phyloP scores from a whole-genome alignment of 768 basidiomycete genomes.

The Auricularia sp. region DNA sequence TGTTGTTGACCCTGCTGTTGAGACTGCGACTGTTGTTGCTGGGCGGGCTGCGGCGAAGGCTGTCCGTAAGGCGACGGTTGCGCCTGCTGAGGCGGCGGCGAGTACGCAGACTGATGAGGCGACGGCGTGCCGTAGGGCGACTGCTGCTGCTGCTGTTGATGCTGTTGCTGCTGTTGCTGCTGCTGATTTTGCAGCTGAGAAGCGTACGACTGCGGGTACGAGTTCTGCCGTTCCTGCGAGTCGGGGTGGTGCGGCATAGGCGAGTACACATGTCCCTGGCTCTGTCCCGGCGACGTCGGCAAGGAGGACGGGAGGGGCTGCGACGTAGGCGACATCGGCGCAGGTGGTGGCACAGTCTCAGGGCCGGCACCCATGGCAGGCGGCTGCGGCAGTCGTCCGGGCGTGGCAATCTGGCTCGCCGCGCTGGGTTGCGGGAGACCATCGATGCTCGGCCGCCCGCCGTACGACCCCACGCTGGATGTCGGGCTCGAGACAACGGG shows the following conservation, averaged over 20 bases:
- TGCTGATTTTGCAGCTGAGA: neutral
- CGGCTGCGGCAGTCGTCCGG: neutral
- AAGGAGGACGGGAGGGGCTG: neutral
- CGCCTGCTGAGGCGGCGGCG: neutral
- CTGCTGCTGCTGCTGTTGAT: neutral
- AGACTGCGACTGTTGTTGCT: slow-evolving; percentile 9
- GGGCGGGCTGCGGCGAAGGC: neutral
- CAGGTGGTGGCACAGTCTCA: neutral
- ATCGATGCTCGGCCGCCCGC: neutral
- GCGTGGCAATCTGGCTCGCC: neutral
- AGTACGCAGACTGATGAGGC: neutral
- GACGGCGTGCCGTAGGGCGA: neutral
- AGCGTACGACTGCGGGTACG: neutral
- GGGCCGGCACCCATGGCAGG: neutral
- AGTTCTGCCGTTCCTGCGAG: no score
- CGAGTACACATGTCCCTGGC: neutral
- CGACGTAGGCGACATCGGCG: neutral
- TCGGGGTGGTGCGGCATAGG: no score
- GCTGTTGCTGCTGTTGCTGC: neutral
- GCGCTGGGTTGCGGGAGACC: neutral
- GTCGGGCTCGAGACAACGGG: neutral
- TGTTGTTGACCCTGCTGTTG: slow-evolving; percentile 10
- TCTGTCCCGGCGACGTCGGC: neutral
- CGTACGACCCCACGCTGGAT: neutral
- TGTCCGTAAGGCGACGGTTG: neutral